Conservation (phyloP, 2,329 filamentous ascomycete species). For the Colletotrichum sp. region DNA sequence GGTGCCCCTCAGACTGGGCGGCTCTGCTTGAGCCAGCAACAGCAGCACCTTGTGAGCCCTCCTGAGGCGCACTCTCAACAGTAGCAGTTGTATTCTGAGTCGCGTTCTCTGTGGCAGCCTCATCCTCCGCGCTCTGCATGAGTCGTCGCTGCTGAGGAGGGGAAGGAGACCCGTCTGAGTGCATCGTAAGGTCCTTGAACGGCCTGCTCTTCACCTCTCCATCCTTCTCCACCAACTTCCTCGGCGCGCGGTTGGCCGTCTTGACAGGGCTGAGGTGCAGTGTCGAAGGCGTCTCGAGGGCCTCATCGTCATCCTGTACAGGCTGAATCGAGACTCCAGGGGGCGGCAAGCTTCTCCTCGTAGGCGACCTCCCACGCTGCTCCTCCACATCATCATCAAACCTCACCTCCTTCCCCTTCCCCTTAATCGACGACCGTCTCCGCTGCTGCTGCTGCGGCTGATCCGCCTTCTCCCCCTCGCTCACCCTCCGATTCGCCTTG, state of each 20-base stretch:
- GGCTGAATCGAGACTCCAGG: neutral
- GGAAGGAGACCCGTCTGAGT: neutral
- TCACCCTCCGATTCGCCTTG: neutral
- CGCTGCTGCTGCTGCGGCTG: neutral
- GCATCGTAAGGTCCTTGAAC: neutral
- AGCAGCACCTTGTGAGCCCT: neutral
- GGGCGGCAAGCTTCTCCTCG: neutral
- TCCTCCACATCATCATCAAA: neutral
- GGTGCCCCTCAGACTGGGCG: neutral
- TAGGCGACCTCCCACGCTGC: neutral
- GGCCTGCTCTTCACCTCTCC: neutral
- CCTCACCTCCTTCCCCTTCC: neutral
- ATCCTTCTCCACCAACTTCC: neutral
- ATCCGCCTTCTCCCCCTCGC: neutral
- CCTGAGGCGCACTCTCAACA: neutral
- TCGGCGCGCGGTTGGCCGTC: neutral
- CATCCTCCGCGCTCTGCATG: neutral
- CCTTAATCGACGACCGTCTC: neutral
- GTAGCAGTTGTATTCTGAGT: neutral
- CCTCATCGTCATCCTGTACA: neutral
- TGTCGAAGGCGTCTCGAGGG: neutral
- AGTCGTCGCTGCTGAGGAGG: neutral
- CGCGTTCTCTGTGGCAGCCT: neutral
- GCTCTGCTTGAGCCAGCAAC: neutral
- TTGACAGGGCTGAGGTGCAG: neutral